phyloP scores from a whole-genome alignment of 495 filamentous ascomycete genomes.

The Lasiosphaeris hirsuta region DNA sequence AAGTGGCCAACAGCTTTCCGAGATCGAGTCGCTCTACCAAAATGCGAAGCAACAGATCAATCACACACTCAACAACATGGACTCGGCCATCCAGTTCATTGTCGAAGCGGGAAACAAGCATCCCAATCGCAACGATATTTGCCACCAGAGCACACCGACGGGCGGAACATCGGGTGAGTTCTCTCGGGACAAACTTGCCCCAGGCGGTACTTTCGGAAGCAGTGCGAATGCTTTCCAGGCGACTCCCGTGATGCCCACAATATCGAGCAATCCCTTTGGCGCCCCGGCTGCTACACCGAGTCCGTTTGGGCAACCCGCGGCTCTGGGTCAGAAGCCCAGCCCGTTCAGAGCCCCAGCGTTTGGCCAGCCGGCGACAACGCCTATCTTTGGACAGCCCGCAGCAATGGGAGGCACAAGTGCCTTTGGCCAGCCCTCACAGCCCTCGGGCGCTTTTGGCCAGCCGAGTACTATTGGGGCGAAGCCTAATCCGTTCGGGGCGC shows the following conservation, averaged over 20 bases:
- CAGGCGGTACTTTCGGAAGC: slow-evolving; percentile 10
- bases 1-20: slow-evolving; percentile 43
- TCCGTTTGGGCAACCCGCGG: background rate
- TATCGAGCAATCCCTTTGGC: slow-evolving; percentile 29
- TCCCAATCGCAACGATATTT: slow-evolving; percentile 76
- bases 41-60: slow-evolving; percentile 68
- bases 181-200: background rate
- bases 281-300: slow-evolving; percentile 23
- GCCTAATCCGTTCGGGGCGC: slow-evolving; percentile 38
- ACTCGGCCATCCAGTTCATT: slow-evolving; percentile 71
- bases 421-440: too few species aligned
- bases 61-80: slow-evolving; percentile 58
- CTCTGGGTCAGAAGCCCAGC: background rate
- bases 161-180: slow-evolving; percentile 31
- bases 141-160: slow-evolving; percentile 40
- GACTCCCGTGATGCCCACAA: background rate
- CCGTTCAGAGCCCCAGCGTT: background rate
- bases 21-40: slow-evolving; percentile 56
- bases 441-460: slow-evolving; percentile 39
- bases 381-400: background rate
- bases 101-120: slow-evolving; percentile 65
- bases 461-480: slow-evolving; percentile 38
- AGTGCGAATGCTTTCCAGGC: slow-evolving; percentile 14
- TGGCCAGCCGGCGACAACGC: background rate
- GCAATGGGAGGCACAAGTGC: background rate